These are phyloP conservation scores for Stephanodiscus triporus DNA, from an alignment of 108 stramenopile species.

Conservation along the genomic window DNA sequence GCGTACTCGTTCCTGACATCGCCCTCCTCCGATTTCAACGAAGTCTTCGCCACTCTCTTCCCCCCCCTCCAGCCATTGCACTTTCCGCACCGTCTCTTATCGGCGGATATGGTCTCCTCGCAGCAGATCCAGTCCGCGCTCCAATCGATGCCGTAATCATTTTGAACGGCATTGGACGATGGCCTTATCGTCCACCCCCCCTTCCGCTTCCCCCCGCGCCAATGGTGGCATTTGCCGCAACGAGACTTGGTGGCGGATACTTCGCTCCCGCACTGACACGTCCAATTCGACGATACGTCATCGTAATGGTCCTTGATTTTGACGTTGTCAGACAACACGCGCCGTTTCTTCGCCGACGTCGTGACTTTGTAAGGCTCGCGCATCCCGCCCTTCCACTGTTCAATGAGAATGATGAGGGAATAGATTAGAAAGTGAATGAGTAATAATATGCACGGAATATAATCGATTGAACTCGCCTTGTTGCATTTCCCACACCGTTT, in stretches of 20 bases:
- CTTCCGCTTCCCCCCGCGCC: constrained; percentile 6
- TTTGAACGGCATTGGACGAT: too few relatives aligned
- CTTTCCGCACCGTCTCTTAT: constrained; percentile 2
- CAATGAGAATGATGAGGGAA: neutral
- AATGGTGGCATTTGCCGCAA: constrained; percentile 3
- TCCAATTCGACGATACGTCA: neutral
- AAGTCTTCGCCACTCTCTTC: neutral
- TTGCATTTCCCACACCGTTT: constrained; percentile 10
- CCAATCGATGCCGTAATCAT: constrained; percentile 2
- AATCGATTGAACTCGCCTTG: neutral
- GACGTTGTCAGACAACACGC: neutral
- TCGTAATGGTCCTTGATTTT: neutral
- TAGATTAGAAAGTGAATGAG: neutral
- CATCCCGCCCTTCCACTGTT: constrained; percentile 8
- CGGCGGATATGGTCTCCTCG: neutral
- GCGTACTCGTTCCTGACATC: neutral
- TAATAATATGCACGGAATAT: neutral
- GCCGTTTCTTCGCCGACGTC: neutral
- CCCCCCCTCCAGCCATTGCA: constrained; percentile 7
- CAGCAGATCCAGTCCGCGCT: constrained; percentile 4
- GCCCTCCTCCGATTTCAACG: neutral
- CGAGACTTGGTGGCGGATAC: constrained; percentile 2
- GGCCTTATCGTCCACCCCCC: constrained; percentile 4
- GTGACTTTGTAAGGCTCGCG: constrained; percentile 8
- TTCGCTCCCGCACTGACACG: neutral